Percentiles rank a stretch among this genome's conserved stretches.
Conservation (phyloP, 1,284 basidiomycete species). For the Malassezia furfur region DNA sequence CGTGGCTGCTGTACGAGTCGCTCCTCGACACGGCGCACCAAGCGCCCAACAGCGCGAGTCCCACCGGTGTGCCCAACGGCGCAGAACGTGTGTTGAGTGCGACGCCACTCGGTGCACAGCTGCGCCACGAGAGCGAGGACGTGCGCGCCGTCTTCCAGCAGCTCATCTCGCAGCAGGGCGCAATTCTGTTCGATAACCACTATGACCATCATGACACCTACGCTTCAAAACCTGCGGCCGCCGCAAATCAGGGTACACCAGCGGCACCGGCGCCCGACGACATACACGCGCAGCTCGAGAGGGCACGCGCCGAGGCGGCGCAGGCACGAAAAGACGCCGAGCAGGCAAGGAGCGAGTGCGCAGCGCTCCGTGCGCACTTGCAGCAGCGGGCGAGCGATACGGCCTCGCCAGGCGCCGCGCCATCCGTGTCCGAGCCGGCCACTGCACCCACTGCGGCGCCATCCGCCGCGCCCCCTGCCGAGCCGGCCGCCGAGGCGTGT, state of each 20-base stretch:
- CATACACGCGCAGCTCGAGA: slow-evolving; percentile 4
- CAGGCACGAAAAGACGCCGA: background rate
- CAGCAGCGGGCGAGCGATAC: background rate
- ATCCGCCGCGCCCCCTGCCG: too few relatives aligned
- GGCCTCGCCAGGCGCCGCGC: background rate
- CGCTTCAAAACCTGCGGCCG: background rate
- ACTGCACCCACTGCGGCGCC: background rate
- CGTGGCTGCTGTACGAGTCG: slow-evolving; percentile 37
- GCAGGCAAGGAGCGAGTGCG: slow-evolving; percentile 1
- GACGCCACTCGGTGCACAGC: slow-evolving; percentile 1
- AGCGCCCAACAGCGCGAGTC: background rate
- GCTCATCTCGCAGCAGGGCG: slow-evolving; percentile 10
- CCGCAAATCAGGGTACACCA: background rate
- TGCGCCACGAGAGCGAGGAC: slow-evolving; percentile 11
- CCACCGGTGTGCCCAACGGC: background rate
- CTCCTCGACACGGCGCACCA: background rate
- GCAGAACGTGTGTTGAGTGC: slow-evolving; percentile 4
- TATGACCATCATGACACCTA: background rate
- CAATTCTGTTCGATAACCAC: slow-evolving; percentile 5
- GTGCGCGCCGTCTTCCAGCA: slow-evolving; percentile 12
- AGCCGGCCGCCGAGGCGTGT: background rate
- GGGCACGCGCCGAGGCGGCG: background rate
- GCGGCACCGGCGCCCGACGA: background rate
- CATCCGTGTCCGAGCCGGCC: too few relatives aligned
- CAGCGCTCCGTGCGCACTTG: slow-evolving; percentile 6